Conservation (phyloP, 495 filamentous ascomycete species). For the Xylaria scruposa region DNA sequence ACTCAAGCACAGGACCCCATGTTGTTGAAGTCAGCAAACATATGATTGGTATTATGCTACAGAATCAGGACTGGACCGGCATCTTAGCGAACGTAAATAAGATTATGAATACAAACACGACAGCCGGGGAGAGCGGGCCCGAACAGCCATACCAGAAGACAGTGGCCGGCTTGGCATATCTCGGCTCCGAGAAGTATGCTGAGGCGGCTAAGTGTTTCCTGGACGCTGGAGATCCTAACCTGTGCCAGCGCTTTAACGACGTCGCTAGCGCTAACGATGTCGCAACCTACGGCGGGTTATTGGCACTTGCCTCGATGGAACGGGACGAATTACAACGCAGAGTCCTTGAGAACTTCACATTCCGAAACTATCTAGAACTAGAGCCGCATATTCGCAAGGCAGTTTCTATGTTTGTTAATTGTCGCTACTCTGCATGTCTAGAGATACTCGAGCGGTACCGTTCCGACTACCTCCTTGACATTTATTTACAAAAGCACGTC, state of each 20-base stretch:
- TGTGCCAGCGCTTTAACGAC: conserved; percentile 69
- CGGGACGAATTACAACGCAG: conserved; percentile 72
- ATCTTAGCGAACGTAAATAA: conserved; percentile 73
- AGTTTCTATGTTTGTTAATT: conserved; percentile 83
- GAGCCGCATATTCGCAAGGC: conserved; percentile 95
- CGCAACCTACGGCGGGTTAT: conserved; percentile 88
- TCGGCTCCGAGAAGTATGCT: conserved; percentile 68
- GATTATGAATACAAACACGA: conserved; percentile 57
- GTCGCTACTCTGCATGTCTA: conserved; percentile 84
- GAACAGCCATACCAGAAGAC: conserved; percentile 70
- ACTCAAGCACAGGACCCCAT: conserved; percentile 53
- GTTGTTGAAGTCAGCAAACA: conserved; percentile 53
- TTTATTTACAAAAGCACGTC: conserved; percentile 82
- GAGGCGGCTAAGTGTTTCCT: conserved; percentile 81
- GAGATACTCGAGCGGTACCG: conserved; percentile 80
- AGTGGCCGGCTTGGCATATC: conserved; percentile 71
- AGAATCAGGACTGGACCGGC: conserved; percentile 53
- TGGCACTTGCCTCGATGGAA: conserved; percentile 89
- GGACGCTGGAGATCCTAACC: conserved; percentile 54
- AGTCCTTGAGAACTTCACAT: conserved; percentile 79
- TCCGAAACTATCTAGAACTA: conserved; percentile 87
- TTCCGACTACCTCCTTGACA: conserved; percentile 85
- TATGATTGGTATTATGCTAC: conserved; percentile 50
- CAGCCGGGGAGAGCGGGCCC: conserved; percentile 64
- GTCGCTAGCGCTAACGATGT: conserved; percentile 85